Evolutionary conservation across 345 rosid genomes (phyloP), one percentile per base, ranked within the genome.

Genomic region (Streptanthus diversifolius): DNA sequence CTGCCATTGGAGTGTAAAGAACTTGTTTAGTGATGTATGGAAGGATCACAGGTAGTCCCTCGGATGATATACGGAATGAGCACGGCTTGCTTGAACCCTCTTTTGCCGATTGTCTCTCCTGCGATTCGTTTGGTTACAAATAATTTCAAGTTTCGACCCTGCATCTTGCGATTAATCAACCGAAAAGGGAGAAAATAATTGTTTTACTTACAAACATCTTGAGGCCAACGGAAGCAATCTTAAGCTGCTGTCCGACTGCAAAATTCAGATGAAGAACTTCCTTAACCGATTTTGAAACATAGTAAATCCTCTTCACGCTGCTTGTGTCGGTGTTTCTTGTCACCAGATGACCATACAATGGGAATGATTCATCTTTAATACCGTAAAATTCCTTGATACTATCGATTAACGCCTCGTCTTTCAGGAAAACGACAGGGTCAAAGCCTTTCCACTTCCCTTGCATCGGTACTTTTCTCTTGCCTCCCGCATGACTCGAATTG

Each of bases 391-490:
- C 73, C 81, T 85, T 92, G 68, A 95, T 83, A 85, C 84, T 83
- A 69, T 83, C 80, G 56, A 92, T 73, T 45, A 81, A 63, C 27
- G 79, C 55, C 80, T 92, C 92, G 77, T 92, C 98, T 70, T 80
- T 83, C 71, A 95, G 83, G 75, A 90, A 88, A 39, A 87, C 77
- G 69, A 95, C 91, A 21, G 98, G 99, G 69, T 95, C 99, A 32
- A 90, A 86, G 17, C 99, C 98, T 81, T 75, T 90, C 97, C 98
- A 95, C 76, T 80, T 92, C 78, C 97, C 97, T 80, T 90, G 98
- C 48, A 80, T 87, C 77, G 93, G 98, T 80, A 90, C 80, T 81
- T 91, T 91, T 63, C 97, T 84, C 84, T 90, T 88, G 53, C 80
- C 85, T 57, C 83, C 84, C 0, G 49, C 77, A 52, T 79, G 82